These are phyloP conservation scores for Melampsora abietis-canadensis DNA, from an alignment of 1,284 basidiomycete species.

Conservation along the genomic window DNA sequence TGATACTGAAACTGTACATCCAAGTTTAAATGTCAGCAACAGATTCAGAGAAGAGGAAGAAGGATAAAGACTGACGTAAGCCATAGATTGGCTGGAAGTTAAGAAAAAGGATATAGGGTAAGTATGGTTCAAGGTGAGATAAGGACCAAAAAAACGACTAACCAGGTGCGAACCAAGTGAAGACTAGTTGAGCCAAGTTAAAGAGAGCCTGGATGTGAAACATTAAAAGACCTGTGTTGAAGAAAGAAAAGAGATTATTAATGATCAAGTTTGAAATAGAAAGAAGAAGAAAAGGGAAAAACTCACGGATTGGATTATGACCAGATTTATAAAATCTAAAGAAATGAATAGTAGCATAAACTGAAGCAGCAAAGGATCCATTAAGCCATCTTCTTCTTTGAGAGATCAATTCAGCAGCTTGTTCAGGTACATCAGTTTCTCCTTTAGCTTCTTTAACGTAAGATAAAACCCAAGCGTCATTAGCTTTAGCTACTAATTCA, in stretches of 20 bases:
- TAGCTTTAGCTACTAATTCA: slow-evolving; percentile 86
- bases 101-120: neutral
- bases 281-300: slow-evolving; percentile 20
- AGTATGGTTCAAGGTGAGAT: neutral
- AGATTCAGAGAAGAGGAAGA: neutral
- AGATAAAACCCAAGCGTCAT: slow-evolving; percentile 48
- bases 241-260: neutral
- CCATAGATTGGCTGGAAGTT: slow-evolving; percentile 79
- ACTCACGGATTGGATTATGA: slow-evolving; percentile 59
- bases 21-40: neutral
- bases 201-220: slow-evolving; percentile 46
- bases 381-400: slow-evolving; percentile 95
- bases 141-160: neutral
- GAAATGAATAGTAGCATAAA: slow-evolving; percentile 93
- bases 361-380: slow-evolving; percentile 91
- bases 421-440: slow-evolving; percentile 79
- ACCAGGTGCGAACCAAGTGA: slow-evolving; percentile 54
- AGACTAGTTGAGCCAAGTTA: slow-evolving; percentile 52
- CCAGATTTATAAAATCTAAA: slow-evolving; percentile 80
- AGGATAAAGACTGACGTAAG: slow-evolving; percentile 59
- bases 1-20: slow-evolving; percentile 68
- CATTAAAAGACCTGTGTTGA: slow-evolving; percentile 45
- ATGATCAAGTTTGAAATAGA: neutral
- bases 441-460: slow-evolving; percentile 61
- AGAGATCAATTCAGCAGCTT: slow-evolving; percentile 82